Evolutionary conservation across 305 asterid genomes (phyloP).

Genomic region (Fraxinus platypoda): DNA sequence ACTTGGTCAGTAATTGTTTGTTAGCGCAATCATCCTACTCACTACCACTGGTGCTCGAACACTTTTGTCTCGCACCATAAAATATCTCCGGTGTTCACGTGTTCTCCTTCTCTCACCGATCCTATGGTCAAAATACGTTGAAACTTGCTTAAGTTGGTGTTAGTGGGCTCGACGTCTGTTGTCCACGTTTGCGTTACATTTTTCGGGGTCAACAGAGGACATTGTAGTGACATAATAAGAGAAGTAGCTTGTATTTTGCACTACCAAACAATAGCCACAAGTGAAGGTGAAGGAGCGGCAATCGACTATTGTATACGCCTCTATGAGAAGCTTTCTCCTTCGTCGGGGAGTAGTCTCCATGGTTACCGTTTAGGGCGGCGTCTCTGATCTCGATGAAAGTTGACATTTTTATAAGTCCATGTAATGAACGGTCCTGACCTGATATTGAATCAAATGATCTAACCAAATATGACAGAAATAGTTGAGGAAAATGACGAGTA

Average conservation of each 20-base stretch:
- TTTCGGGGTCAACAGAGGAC: background rate
- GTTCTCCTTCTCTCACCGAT: no score
- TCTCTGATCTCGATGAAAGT: conserved; percentile 48
- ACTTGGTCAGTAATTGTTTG: no score
- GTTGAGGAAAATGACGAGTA: no score
- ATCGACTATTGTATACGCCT: conserved; percentile 43
- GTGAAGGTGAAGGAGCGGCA: conserved; percentile 47
- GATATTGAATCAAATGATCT: background rate
- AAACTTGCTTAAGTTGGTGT: no score
- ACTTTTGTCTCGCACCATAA: no score
- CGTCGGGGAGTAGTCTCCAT: conserved; percentile 54
- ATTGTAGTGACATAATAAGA: conserved; percentile 27
- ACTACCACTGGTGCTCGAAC: no score
- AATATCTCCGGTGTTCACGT: no score
- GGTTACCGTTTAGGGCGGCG: conserved; percentile 26
- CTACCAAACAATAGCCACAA: conserved; percentile 34
- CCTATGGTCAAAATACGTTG: no score
- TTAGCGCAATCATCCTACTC: no score
- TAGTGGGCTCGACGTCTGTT: no score
- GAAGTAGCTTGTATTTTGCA: conserved; percentile 42
- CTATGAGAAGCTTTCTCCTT: conserved; percentile 52
- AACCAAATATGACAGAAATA: background rate
- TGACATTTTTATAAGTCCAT: conserved; percentile 33
- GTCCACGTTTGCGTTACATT: no score
- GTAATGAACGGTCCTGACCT: conserved; percentile 3